Evolutionary conservation across 495 filamentous ascomycete species (phyloP).

Genomic region (Penicillium salamii): DNA sequence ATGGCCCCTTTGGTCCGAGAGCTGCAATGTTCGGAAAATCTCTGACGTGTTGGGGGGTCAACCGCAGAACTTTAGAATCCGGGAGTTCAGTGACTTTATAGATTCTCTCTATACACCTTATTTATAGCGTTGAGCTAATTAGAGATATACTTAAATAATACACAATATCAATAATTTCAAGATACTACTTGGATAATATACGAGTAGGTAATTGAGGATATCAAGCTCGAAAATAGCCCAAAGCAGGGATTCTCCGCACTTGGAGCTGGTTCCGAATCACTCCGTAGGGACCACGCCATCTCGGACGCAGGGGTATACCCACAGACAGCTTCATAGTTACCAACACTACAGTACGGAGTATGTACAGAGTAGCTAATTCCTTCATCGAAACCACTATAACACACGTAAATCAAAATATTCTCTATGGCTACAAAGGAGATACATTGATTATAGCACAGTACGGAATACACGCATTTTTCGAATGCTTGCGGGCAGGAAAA

Average conservation of each 20-base stretch:
- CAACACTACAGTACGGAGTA: too few relatives aligned
- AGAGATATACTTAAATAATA: not conserved
- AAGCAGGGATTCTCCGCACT: constrained; percentile 32
- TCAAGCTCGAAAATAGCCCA: not conserved
- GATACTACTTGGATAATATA: not conserved
- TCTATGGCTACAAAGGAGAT: constrained; percentile 50
- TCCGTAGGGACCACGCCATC: constrained; percentile 18
- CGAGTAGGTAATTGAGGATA: not conserved
- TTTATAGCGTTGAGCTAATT: not conserved
- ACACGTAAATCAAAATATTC: constrained; percentile 15
- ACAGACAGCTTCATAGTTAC: not conserved
- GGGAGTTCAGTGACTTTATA: too few relatives aligned
- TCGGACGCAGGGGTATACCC: not conserved
- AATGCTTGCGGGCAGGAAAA: constrained; percentile 34
- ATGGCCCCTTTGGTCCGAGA: constrained; percentile 18
- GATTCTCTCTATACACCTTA: too few relatives aligned
- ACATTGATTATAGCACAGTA: constrained; percentile 53
- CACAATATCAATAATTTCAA: not conserved
- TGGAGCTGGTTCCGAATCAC: constrained; percentile 27
- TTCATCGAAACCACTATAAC: too few relatives aligned
- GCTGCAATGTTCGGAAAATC: constrained; percentile 25
- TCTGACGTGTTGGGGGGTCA: constrained; percentile 32
- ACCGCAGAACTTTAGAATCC: constrained; percentile 11
- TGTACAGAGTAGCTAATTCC: too few relatives aligned
- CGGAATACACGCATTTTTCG: constrained; percentile 47